Evolutionary conservation across 192 early-diverging fungal species (phyloP).

Genomic region (Umbelopsis sp.): DNA sequence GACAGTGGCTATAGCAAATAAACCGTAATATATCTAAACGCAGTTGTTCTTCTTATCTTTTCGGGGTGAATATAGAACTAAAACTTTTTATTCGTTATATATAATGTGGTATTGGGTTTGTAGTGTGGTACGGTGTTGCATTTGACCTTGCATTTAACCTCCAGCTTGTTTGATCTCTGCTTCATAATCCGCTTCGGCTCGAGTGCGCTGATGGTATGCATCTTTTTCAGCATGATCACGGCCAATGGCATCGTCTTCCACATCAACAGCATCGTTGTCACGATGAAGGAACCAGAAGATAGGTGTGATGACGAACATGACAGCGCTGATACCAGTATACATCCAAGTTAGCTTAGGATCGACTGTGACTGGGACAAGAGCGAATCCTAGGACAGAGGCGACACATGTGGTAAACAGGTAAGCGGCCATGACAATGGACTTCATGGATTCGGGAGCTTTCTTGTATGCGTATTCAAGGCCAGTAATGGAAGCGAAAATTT

Average conservation of each 20-base stretch:
- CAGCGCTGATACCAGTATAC: conserved; percentile 58
- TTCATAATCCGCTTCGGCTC: conserved; percentile 23
- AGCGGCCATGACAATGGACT: conserved; percentile 70
- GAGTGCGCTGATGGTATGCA: background rate
- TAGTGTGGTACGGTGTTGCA: too few relatives aligned
- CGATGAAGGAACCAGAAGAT: conserved; percentile 58
- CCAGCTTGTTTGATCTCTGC: conserved; percentile 9
- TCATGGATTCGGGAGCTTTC: conserved; percentile 62
- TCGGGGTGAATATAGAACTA: too few relatives aligned
- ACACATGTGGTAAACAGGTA: conserved; percentile 60
- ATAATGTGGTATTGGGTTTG: too few relatives aligned
- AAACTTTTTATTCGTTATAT: too few relatives aligned
- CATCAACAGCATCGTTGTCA: conserved; percentile 51
- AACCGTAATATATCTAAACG: too few relatives aligned
- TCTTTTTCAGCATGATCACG: background rate
- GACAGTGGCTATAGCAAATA: too few relatives aligned
- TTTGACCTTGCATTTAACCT: too few relatives aligned
- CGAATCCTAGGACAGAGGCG: conserved; percentile 59
- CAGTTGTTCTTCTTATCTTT: too few relatives aligned
- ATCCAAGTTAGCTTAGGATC: conserved; percentile 61
- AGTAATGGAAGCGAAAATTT: conserved; percentile 72
- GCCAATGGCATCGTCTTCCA: conserved; percentile 35
- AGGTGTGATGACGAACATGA: conserved; percentile 33
- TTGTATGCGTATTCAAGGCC: conserved; percentile 73
- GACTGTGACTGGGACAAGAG: conserved; percentile 56